These are phyloP conservation scores for Hemisphaericaspora xylofermentans DNA, from an alignment of 1,139 yeast species.

Conservation along the genomic window DNA sequence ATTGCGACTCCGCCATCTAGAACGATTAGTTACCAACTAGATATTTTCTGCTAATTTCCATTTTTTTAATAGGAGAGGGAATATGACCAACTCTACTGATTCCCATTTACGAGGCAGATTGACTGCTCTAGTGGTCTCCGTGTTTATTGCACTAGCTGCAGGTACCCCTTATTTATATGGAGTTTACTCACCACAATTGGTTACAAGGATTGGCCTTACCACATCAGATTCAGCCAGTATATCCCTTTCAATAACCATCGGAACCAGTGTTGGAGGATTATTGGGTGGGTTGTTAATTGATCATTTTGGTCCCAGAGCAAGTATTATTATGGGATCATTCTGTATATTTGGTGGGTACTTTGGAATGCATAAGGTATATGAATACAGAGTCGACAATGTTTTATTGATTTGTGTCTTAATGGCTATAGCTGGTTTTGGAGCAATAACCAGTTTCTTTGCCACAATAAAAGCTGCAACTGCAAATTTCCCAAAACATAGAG, in stretches of 20 bases:
- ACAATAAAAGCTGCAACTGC: constrained; percentile 68
- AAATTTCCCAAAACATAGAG: constrained; percentile 68
- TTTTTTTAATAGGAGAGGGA: too few species aligned
- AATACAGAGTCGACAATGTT: constrained; percentile 22
- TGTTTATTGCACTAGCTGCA: constrained; percentile 45
- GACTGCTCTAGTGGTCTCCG: constrained; percentile 18
- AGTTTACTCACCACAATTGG: constrained; percentile 68
- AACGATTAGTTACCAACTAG: too few species aligned
- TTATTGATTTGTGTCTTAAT: constrained; percentile 37
- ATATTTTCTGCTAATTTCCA: too few species aligned
- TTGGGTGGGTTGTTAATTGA: constrained; percentile 71
- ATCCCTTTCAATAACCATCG: constrained; percentile 60
- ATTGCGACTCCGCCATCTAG: too few species aligned
- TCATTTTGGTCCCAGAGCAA: constrained; percentile 51
- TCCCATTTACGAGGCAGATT: constrained; percentile 15
- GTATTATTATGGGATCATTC: constrained; percentile 55
- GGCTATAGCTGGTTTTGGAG: constrained; percentile 60
- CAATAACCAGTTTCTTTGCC: constrained; percentile 62
- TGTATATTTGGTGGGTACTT: constrained; percentile 45
- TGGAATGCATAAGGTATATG: constrained; percentile 33
- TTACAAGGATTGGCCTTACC: constrained; percentile 54
- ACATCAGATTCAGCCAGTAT: constrained; percentile 63
- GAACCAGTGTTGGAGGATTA: constrained; percentile 66
- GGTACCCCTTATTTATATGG: constrained; percentile 78
- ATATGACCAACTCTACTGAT: not conserved